These are phyloP conservation scores for Beta corolliflora DNA, from an alignment of 179 eudicot species.

Conservation along the genomic window DNA sequence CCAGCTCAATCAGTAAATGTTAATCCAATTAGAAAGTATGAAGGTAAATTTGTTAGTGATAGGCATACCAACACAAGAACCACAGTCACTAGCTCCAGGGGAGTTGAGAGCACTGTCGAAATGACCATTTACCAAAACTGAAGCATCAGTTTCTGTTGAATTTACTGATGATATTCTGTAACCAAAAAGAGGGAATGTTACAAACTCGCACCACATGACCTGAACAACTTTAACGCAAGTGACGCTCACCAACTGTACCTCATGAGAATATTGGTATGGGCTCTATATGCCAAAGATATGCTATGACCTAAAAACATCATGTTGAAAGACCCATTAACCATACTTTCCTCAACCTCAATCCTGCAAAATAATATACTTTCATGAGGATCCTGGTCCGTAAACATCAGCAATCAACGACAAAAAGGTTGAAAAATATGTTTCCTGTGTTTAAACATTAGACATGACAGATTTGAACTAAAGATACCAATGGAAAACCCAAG, in stretches of 20 bases:
- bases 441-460: not conserved
- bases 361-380: constrained; percentile 46
- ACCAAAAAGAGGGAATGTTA: constrained; percentile 19
- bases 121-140: constrained; percentile 89
- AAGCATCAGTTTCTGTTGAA: constrained; percentile 63
- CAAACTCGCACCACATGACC: not conserved
- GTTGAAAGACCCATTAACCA: constrained; percentile 86
- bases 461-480: not conserved
- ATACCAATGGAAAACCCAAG: not conserved
- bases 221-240: constrained; percentile 7
- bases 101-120: constrained; percentile 88
- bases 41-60: not conserved
- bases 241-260: constrained; percentile 46
- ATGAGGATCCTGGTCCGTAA: constrained; percentile 13
- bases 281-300: constrained; percentile 75
- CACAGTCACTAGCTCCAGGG: constrained; percentile 98
- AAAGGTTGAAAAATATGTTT: not conserved
- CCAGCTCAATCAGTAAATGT: constrained; percentile 4
- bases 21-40: not conserved
- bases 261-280: constrained; percentile 77
- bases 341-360: constrained; percentile 83
- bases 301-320: constrained; percentile 90
- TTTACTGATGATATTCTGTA: constrained; percentile 75
- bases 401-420: not conserved
- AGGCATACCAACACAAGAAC: constrained; percentile 92